Evolutionary conservation across 257 asterid species (phyloP), one percentile per base, ranked within the genome.

Genomic region (Primulina huaijiensis): DNA sequence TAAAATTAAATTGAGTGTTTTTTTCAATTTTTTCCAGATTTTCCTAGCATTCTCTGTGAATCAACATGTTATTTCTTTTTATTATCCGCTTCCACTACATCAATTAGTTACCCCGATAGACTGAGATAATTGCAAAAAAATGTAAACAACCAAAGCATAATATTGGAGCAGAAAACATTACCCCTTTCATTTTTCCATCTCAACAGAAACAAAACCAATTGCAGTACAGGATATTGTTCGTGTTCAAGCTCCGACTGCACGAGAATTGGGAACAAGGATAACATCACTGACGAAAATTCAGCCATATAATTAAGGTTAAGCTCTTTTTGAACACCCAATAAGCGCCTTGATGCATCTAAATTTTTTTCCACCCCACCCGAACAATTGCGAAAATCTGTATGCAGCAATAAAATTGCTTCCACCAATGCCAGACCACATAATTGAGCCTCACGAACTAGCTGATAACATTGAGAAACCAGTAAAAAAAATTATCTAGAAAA

Each of bases 171-270:
- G 75, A 81, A 59, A 78, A 75, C 68, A 69, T 57, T 84, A 90
- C 97, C 96, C 67, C 72, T 79, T 78, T 82, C 96, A 74, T 55
- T 76, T 84, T 89, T 94, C 99, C 99, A 94, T 84, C 79, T 83
- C 74, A 91, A 67, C 35, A 90, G 87, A 75, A 89, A 83, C 76
- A 80, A 77, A 70, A 80, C 70, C 73, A 91, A 77, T 74, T 80
- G 87, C 80, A 87, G 74, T 64, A 72, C 72, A 77, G 92, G 76
- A 83, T 82, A 73, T 69, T 91, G 97, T 75, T 94, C 99, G 12
- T 94, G 99, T 76, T 94, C 99, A 68, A 94, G 84, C 80, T 94
- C 92, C n/a, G 90, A 83, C 73, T 86, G 85, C 59, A 79, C 72
- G 75, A 94, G 89, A 72, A 82, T 82, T 62, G 80, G 74, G 71